Evolutionary conservation across 768 basidiomycete genomes (phyloP).

Genomic region (Auricularia sp.): DNA sequence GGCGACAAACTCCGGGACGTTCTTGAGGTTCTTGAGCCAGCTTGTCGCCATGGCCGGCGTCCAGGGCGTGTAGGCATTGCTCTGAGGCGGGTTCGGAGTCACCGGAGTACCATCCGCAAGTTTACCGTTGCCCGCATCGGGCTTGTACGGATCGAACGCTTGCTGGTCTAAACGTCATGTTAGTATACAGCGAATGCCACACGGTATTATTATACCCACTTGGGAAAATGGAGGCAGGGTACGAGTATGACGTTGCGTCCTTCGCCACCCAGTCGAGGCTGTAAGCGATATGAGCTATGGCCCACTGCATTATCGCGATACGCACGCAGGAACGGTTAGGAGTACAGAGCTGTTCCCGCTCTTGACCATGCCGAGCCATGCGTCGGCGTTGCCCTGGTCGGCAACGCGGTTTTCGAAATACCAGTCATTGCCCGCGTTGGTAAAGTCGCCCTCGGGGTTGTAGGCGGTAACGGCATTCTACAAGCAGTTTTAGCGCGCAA

Average conservation of each 20-base stretch:
- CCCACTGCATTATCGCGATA: background rate
- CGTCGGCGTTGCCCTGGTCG: constrained; percentile 30
- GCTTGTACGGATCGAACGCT: constrained; percentile 36
- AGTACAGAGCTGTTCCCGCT: constrained; percentile 34
- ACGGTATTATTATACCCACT: constrained; percentile 18
- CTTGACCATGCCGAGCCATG: constrained; percentile 39
- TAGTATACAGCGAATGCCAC: background rate
- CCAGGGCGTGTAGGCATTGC: constrained; percentile 36
- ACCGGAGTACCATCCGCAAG: constrained; percentile 38
- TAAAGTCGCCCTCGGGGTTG: constrained; percentile 40
- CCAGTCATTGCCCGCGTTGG: constrained; percentile 47
- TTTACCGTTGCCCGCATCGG: constrained; percentile 39
- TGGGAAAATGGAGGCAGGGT: constrained; percentile 33
- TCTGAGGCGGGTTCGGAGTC: constrained; percentile 28
- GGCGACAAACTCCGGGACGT: constrained; percentile 39
- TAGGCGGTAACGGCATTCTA: constrained; percentile 42
- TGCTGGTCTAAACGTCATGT: constrained; percentile 26
- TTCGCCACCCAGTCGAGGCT: constrained; percentile 51
- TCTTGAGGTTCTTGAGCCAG: constrained; percentile 35
- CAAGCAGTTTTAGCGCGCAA: background rate
- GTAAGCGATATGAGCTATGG: background rate
- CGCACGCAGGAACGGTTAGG: constrained; percentile 43
- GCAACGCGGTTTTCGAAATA: constrained; percentile 43
- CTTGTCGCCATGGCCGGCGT: constrained; percentile 32
- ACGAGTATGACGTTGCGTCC: constrained; percentile 43